Evolutionary conservation across 768 basidiomycete species (phyloP), one percentile per base, ranked within the genome.

Genomic region (Boletus vermiculosoides): DNA sequence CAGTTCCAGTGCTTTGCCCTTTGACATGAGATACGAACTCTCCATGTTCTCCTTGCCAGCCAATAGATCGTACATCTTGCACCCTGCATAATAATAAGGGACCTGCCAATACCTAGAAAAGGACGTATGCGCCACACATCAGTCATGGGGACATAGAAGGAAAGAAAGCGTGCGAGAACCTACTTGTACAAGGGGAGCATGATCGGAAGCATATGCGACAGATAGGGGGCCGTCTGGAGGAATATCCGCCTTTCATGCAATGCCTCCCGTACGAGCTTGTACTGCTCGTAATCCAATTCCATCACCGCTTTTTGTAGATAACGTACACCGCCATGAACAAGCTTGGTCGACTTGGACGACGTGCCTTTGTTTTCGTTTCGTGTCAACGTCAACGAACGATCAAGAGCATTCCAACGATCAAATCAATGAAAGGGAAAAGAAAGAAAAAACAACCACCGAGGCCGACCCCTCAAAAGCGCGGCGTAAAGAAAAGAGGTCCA

Each of bases 21-120:
- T 93, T 67, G 87, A 90, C 92, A 99, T 95, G 61, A 97, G 78
- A 73, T 98, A 98, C 8, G 93, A 93, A 1, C 83, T 80, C 73
- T 94, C 93, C 93, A 97, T 97, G 71, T 98, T 98, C 72, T 97
- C 92, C 71, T 90, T 89, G 0, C 96, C 96, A 9, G 96, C 96
- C 20, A 99, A 78, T 33, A 97, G 40, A 69, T 99, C 96, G 76
- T 99, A 99, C 78, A 98, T 77, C 76, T 98, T 98, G 77, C 91
- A 94, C 4, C 96, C 96, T 3, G 85, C 86, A 78, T 84, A 94
- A 73, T 97, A 98, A 74, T 98, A 99, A 0, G 96, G 96, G 15
- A 98, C 81, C 67, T 98, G 94, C 94, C 95, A 98, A 72, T 93
- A 95, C 58, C 88, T 90, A 51, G 9, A 31, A 30, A 40, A 44